These are phyloP conservation scores for Hypoxylon cercidicola DNA, from an alignment of 495 filamentous ascomycete species.

Conservation along the genomic window DNA sequence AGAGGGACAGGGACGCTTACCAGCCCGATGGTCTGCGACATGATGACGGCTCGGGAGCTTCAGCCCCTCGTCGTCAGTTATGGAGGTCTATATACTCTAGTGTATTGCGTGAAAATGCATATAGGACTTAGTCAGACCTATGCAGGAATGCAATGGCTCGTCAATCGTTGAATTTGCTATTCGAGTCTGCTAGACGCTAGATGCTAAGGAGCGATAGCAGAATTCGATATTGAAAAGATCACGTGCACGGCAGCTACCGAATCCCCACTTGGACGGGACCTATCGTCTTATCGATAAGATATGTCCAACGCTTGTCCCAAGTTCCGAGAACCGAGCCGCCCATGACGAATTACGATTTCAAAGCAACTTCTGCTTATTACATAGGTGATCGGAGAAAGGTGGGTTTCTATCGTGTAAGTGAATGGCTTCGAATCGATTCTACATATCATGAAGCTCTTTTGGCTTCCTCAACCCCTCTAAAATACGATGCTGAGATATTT, in stretches of 20 bases:
- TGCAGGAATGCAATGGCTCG: constrained; percentile 22
- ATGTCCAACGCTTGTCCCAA: constrained; percentile 10
- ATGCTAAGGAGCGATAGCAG: constrained; percentile 18
- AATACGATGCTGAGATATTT: constrained; percentile 39
- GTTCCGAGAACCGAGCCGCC: constrained; percentile 16
- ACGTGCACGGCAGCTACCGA: constrained; percentile 25
- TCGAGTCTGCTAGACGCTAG: constrained; percentile 6
- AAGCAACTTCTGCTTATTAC: constrained; percentile 47
- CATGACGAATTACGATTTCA: constrained; percentile 50
- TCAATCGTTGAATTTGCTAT: constrained; percentile 25
- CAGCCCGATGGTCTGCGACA: constrained; percentile 76
- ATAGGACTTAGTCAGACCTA: not conserved
- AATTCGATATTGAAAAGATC: constrained; percentile 31
- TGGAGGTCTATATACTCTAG: constrained; percentile 3
- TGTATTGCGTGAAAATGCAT: not conserved
- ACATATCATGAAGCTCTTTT: constrained; percentile 24
- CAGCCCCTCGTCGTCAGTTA: constrained; percentile 33
- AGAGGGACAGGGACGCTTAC: constrained; percentile 53
- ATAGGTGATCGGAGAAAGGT: constrained; percentile 22
- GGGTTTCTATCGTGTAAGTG: constrained; percentile 43
- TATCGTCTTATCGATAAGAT: constrained; percentile 33
- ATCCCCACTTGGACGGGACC: not conserved
- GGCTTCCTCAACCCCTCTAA: constrained; percentile 7
- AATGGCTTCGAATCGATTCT: constrained; percentile 33
- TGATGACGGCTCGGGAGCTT: constrained; percentile 52